Conservation (phyloP, 768 basidiomycete species). For the Pleurotus ostreatus region DNA sequence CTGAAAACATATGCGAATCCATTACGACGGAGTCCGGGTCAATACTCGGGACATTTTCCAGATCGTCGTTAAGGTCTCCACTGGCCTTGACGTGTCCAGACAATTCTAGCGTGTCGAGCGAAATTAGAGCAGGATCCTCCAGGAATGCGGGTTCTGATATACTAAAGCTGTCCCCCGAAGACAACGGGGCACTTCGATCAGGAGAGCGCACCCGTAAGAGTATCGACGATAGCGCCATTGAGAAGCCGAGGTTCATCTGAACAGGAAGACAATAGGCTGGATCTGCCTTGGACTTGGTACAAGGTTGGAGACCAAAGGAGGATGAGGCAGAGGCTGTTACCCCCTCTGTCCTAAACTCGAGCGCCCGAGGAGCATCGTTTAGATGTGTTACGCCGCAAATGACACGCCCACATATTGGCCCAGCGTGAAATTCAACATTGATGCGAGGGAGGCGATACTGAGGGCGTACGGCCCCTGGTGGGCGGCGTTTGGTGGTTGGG, state of each 20-base stretch:
- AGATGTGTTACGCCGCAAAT: constrained; percentile 37
- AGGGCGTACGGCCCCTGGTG: neutral
- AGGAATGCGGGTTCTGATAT: constrained; percentile 33
- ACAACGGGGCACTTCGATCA: constrained; percentile 17
- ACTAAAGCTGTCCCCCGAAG: constrained; percentile 17
- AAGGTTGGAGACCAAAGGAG: constrained; percentile 23
- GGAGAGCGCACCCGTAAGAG: constrained; percentile 47
- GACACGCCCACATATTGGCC: constrained; percentile 45
- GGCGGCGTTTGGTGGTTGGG: neutral
- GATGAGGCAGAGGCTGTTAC: constrained; percentile 39
- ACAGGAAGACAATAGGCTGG: constrained; percentile 38
- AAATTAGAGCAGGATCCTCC: constrained; percentile 50
- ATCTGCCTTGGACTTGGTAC: constrained; percentile 13
- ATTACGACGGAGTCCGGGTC: constrained; percentile 38
- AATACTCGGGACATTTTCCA: constrained; percentile 34
- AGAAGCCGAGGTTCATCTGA: constrained; percentile 38
- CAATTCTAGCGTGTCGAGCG: constrained; percentile 54
- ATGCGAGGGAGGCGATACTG: constrained; percentile 40
- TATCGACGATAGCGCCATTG: constrained; percentile 43
- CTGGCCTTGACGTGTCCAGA: constrained; percentile 38
- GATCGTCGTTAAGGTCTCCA: constrained; percentile 48
- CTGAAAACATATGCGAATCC: constrained; percentile 46
- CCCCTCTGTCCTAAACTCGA: constrained; percentile 58
- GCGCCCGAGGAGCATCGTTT: constrained; percentile 39
- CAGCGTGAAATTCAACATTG: constrained; percentile 42